These are phyloP conservation scores for Umbilicus rupestris DNA, from an alignment of 164 flowering plant species.

Conservation along the genomic window DNA sequence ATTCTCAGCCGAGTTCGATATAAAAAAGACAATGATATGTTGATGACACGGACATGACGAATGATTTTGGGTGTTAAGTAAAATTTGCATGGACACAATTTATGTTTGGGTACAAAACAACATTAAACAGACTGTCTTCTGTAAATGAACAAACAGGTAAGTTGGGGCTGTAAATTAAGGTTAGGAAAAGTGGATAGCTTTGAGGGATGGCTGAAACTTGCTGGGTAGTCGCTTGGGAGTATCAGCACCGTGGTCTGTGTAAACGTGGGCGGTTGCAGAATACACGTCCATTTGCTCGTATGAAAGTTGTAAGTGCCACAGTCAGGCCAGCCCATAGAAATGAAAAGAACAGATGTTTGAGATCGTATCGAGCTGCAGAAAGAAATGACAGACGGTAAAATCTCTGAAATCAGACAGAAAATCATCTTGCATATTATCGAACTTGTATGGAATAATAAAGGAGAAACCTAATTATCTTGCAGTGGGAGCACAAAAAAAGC, in stretches of 20 bases:
- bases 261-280: constrained; percentile 96
- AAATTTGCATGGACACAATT: no score
- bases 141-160: no score
- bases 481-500: neutral
- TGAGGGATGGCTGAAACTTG: neutral
- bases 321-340: constrained; percentile 64
- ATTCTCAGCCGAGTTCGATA: no score
- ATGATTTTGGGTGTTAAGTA: no score
- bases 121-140: no score
- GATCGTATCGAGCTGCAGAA: constrained; percentile 41
- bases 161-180: no score
- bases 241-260: constrained; percentile 45
- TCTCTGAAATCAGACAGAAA: neutral
- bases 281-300: constrained; percentile 65
- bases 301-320: constrained; percentile 44
- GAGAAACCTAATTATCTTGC: neutral
- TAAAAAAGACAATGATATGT: no score
- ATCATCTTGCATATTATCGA: no score
- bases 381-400: no score
- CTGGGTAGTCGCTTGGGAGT: neutral
- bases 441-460: neutral
- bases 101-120: no score
- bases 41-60: no score
- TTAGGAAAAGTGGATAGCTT: neutral
- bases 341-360: constrained; percentile 55